Evolutionary conservation across 495 filamentous ascomycete genomes (phyloP), one percentile per base, ranked within the genome.

Genomic region (Umbilicaria muhlenbergii): DNA sequence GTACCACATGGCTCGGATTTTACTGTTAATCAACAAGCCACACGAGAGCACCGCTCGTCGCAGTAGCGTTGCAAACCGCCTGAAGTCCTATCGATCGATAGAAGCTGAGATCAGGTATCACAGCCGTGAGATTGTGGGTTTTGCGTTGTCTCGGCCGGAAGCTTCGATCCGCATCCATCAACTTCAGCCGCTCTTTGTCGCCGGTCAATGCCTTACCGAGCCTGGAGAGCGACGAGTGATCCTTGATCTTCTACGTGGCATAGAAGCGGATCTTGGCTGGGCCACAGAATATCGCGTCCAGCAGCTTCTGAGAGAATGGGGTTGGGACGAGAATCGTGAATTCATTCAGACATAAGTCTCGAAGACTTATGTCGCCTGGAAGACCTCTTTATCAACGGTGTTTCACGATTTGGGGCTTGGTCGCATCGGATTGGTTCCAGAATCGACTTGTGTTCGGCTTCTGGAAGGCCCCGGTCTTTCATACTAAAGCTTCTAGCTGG

Each of bases 1-100:
- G 46, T 81, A 76, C 51, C 75, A 81, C 50, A 76, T 81, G 69
- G 71, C 72, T 0, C 73, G 71, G 36, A 77, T 77, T 28, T 60
- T 78, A 35, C 59, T 81, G 11, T 63, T 77, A 10, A 68, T 76
- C 53, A 73, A 81, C 51, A 76, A 75, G 46, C 75, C 77, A 15
- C 69, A 74, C 32, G 66, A 75, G 34, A 68, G 72, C 7, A 75
- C 70, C 2, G 63, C 62, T 42, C 59, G 63, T 12, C 60, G 65
- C 17, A 67, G 62, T 31, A 71, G 70, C 2, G 63, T 77, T 37
- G 62, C 65, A 1, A 60, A 67, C 28, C 58, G 73, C 28, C 56
- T 75, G 34, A 68, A 67, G 34, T 69, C 67, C 0, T 77, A 75
- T 52, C 67, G 68, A 11, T 62, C 62, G 6, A 73, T 73, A 32